Base-by-base conservation (phyloP, 106 monocot species). In the Acanthochlamys bracteata region DNA sequence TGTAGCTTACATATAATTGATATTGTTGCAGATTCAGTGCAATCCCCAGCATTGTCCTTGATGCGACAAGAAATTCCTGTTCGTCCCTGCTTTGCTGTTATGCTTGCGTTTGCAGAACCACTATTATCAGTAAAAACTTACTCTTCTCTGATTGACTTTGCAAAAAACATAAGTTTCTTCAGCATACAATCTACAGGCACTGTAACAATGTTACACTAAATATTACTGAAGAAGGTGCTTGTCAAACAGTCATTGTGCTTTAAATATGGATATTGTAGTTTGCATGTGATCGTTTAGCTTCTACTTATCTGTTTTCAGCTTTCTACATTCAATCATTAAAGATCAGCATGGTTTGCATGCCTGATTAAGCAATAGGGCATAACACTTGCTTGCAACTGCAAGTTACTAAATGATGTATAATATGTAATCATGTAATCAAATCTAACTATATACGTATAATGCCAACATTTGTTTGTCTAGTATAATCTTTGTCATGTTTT, bases 71-170 rank as follows among this genome's bases (percentile, higher is more conserved):
- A 76, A 39, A 75, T 92, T 26, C 92, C 86, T 59, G 87, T 77
- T 45, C 71, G 19, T 63, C 20, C 87, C 26, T 77, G 87, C 63
- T 92, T 87, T 77, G 79, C 72, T 84, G 66, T 82, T 69, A 92
- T 92, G 87, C 39, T 92, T 55, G 83, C 79, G 27, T 92, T 92
- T 65, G 66, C 73, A 39, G 92, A 86, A 57, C 84, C 88, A 25
- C 52, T 88, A 21, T 58, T 67, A 63, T 79, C 66, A 17, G 92
- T 92, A 82, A 69, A 63, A 6, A 66, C 20, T 41, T 24, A 15
- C 45, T 9, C 39, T 24, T 56, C 19, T 59, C 23, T 55, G n/a
- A 20, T 20, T 55, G 15, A 2, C 22, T 51, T 51, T 51, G 13
- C 51, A 51, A 51, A 55, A 1, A 10, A 10, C 0, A 55, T 55